A percentile compares a stretch with the other conserved stretches of the same genome.
Evolutionary conservation across 805 yeast species (phyloP).

Genomic region (Starmerella cellae): DNA sequence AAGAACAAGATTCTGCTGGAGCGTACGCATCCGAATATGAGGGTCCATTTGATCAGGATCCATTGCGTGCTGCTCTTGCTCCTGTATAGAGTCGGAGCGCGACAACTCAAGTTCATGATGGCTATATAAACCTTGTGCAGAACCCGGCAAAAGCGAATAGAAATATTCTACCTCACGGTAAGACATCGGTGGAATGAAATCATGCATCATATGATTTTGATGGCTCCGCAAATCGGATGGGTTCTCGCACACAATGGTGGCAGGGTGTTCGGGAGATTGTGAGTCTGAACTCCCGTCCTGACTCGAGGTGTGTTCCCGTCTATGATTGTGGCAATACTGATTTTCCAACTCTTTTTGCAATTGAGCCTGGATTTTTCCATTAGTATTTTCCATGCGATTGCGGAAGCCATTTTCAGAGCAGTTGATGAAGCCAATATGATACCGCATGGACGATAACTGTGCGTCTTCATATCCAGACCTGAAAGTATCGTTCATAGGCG

Average conservation of each 20-base stretch:
- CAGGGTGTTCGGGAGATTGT: neutral
- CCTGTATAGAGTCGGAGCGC: conserved; percentile 11
- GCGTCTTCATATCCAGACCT: conserved; percentile 16
- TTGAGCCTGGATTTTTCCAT: neutral
- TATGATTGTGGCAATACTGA: neutral
- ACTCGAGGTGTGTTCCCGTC: neutral
- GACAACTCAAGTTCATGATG: conserved; percentile 14
- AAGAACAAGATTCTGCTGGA: conserved; percentile 8
- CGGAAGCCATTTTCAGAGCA: neutral
- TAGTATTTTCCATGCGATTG: neutral
- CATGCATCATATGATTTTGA: conserved; percentile 9
- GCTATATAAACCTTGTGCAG: conserved; percentile 2
- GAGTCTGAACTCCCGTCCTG: too few relatives aligned
- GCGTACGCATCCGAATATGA: conserved; percentile 14
- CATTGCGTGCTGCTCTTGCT: conserved; percentile 13
- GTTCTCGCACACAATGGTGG: neutral
- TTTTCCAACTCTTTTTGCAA: neutral
- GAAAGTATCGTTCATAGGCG: conserved; percentile 11
- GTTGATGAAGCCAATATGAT: conserved; percentile 12
- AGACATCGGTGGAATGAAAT: conserved; percentile 18
- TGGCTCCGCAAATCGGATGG: neutral
- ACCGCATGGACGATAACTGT: conserved; percentile 18
- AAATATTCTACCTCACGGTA: conserved; percentile 18
- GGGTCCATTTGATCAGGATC: conserved; percentile 20
- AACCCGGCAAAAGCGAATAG: conserved; percentile 17